Percentiles rank a stretch among this genome's conserved stretches.
phyloP scores from a whole-genome alignment of 2,329 filamentous ascomycete species.

The Hypoxylon sp. region DNA sequence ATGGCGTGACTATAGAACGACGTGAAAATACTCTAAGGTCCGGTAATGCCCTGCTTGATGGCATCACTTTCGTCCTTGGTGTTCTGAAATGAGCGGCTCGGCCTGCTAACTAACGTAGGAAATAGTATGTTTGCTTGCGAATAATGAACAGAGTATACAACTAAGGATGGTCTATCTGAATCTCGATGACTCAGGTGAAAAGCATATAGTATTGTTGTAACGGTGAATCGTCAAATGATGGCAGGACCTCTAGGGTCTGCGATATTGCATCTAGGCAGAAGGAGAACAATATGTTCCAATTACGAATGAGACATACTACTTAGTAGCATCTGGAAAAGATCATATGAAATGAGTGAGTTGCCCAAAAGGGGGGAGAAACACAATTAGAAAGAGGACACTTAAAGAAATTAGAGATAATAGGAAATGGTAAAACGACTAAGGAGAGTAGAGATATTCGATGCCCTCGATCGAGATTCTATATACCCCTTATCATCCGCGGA shows the following conservation, averaged over 20 bases:
- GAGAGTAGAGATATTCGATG: conserved; percentile 9
- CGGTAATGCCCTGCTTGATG: conserved; percentile 46
- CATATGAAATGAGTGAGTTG: conserved; percentile 33
- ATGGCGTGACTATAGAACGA: conserved; percentile 19
- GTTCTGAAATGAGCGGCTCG: conserved; percentile 15
- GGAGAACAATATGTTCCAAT: conserved; percentile 16
- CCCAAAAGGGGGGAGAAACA: conserved; percentile 14
- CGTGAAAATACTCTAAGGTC: conserved; percentile 47
- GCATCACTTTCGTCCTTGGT: conserved; percentile 39
- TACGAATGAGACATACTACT: conserved; percentile 11
- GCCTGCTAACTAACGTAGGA: conserved; percentile 9
- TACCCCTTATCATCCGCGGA: conserved; percentile 7
- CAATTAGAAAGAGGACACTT: conserved; percentile 13
- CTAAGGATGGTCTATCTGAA: conserved; percentile 12
- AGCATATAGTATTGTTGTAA: neutral
- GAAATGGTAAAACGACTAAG: conserved; percentile 17
- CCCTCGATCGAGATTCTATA: conserved; percentile 21
- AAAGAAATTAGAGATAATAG: conserved; percentile 27
- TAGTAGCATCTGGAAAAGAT: conserved; percentile 34
- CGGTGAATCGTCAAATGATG: conserved; percentile 7
- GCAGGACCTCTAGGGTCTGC: conserved; percentile 27
- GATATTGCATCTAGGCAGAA: conserved; percentile 20
- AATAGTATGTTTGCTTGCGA: conserved; percentile 24
- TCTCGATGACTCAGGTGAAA: conserved; percentile 22
- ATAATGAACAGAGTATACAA: conserved; percentile 1